Percentiles rank a stretch among this genome's conserved stretches.
phyloP scores from a whole-genome alignment of 2,329 filamentous ascomycete species.

The Fusarium longipes region DNA sequence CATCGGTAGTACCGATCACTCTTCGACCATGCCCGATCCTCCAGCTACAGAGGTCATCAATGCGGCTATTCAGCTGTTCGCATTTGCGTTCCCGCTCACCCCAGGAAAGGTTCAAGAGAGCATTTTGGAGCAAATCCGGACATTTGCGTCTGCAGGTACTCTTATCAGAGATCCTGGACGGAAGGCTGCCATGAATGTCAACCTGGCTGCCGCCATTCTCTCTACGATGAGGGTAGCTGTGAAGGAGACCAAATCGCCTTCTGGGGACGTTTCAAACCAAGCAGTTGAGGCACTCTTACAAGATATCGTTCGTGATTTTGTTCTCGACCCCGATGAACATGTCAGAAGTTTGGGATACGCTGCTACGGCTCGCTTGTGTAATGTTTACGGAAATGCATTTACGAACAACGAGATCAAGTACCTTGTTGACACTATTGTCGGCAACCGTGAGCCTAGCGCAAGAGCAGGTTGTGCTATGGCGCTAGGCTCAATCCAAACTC shows the following conservation, averaged over 20 bases:
- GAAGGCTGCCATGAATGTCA: constrained; percentile 90
- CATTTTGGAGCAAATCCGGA: constrained; percentile 91
- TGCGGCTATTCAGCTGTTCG: constrained; percentile 91
- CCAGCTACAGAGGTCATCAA: constrained; percentile 95
- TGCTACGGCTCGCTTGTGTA: constrained; percentile 87
- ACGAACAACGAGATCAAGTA: constrained; percentile 92
- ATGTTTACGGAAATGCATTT: constrained; percentile 83
- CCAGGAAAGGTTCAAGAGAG: constrained; percentile 94
- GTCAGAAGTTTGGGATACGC: constrained; percentile 87
- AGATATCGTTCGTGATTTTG: constrained; percentile 76
- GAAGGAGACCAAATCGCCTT: constrained; percentile 78
- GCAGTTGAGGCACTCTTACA: constrained; percentile 88
- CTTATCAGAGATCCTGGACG: constrained; percentile 88
- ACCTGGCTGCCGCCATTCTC: constrained; percentile 84
- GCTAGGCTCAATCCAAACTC: constrained; percentile 90
- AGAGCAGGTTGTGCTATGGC: constrained; percentile 95
- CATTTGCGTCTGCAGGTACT: constrained; percentile 82
- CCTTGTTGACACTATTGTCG: constrained; percentile 92
- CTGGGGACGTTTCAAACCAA: constrained; percentile 78
- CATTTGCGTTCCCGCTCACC: constrained; percentile 88
- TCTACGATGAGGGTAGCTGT: constrained; percentile 85
- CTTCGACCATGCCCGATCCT: constrained; percentile 72
- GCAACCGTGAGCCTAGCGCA: constrained; percentile 91
- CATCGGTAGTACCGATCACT: constrained; percentile 60
- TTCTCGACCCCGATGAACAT: constrained; percentile 85